Percentiles rank a stretch among this genome's conserved stretches.
These are phyloP conservation scores for Aspergillus coremiiformis DNA, from an alignment of 495 filamentous ascomycete species.

Conservation along the genomic window DNA sequence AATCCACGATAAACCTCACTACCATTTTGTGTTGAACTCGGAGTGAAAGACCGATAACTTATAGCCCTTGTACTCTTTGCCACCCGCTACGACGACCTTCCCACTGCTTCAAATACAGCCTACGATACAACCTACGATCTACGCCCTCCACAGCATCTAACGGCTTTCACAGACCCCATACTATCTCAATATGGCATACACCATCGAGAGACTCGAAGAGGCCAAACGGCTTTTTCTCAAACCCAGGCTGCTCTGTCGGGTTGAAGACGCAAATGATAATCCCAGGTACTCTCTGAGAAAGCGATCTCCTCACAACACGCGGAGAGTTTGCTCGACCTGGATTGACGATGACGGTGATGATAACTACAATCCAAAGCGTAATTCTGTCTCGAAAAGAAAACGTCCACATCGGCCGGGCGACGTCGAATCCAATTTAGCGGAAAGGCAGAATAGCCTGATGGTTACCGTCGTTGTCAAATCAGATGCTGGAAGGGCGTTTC, in stretches of 20 bases:
- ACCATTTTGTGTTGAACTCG: neutral
- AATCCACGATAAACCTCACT: neutral
- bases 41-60: neutral
- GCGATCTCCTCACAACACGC: neutral
- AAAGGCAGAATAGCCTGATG: neutral
- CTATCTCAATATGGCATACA: conserved; percentile 4
- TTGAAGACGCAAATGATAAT: neutral
- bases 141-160: no score
- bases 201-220: neutral
- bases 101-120: neutral
- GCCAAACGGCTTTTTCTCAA: conserved; percentile 2
- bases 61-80: no score
- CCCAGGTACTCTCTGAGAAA: conserved; percentile 6
- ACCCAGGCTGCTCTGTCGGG: neutral
- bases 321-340: neutral
- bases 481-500: neutral
- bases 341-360: conserved; percentile 9
- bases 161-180: no score
- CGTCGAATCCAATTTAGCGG: neutral
- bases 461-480: neutral
- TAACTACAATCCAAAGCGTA: conserved; percentile 2
- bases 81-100: neutral
- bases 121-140: neutral
- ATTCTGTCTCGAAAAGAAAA: neutral
- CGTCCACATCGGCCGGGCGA: neutral